Conservation (phyloP, 2,329 filamentous ascomycete species). For the Penicillium olsonii region DNA sequence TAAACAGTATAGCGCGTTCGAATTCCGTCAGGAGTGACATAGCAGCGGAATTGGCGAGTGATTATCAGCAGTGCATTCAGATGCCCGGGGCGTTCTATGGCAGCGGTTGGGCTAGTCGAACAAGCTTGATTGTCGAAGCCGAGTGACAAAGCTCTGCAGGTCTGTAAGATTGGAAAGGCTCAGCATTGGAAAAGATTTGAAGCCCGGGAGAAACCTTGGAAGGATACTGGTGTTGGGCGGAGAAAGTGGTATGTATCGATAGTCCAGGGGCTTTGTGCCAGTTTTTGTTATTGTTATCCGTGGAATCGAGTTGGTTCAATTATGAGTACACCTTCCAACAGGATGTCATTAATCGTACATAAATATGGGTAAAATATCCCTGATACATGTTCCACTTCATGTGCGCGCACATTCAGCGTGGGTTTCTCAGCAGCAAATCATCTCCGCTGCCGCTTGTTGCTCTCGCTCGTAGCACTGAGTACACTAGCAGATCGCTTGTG, state of each 20-base stretch:
- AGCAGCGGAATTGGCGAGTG: conserved; percentile 23
- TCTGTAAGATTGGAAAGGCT: not conserved
- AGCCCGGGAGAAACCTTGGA: too few relatives aligned
- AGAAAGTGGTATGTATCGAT: too few relatives aligned
- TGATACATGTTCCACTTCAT: conserved; percentile 16
- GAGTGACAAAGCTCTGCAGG: conserved; percentile 3
- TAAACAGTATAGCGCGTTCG: conserved; percentile 12
- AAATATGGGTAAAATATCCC: conserved; percentile 27
- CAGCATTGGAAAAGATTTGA: too few relatives aligned
- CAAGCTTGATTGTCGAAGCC: conserved; percentile 16
- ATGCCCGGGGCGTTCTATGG: conserved; percentile 28
- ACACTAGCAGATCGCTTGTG: conserved; percentile 85
- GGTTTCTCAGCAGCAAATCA: conserved; percentile 15
- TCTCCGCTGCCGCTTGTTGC: conserved; percentile 53
- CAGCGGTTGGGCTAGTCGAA: conserved; percentile 26
- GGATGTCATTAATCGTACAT: conserved; percentile 36
- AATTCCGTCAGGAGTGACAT: conserved; percentile 17
- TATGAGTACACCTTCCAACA: conserved; percentile 16
- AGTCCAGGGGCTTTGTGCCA: not conserved
- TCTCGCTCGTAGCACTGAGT: conserved; percentile 67
- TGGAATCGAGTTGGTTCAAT: conserved; percentile 12
- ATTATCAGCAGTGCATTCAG: conserved; percentile 28
- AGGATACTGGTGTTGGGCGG: too few relatives aligned
- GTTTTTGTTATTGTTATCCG: conserved; percentile 19
- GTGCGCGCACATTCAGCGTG: not conserved